Evolutionary conservation across 768 basidiomycete species (phyloP), one percentile per base, ranked within the genome.

Genomic region (Dictyophora rubrovolvata): DNA sequence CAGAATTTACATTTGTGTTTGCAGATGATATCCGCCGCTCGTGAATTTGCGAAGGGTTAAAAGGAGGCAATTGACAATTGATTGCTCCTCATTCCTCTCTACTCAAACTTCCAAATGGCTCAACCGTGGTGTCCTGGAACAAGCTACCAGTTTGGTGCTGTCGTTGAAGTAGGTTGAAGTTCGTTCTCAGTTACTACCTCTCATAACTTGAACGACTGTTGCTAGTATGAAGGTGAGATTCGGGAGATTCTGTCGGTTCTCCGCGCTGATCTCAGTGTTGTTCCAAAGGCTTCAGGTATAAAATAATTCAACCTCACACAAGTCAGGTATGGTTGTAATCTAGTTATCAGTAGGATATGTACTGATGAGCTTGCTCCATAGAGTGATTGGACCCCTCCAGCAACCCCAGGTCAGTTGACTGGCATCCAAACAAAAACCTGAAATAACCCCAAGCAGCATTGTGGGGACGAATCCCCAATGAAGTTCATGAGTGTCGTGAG

Each of bases 271-370:
- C 42, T n/a, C 11, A n/a, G 34, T 16, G 17, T 22, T 21, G 61
- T 35, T 49, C 48, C 33, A 22, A 63, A 84, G 85, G 80, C 46
- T 67, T 70, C 62, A 71, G 69, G 47, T 89, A 87, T 75, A 83
- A 81, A 70, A 84, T 84, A 70, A 80, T 88, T 63, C 86, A 87
- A 65, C 73, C 84, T 9, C 87, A 89, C 71, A 71, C 66, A 55
- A 86, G 87, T 33, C 84, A 87, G 77, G 86, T 81, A 62, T 57
- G 67, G 5, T 12, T 42, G 42, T 42, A n/a, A 14, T 42, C 61
- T n/a, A 16, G 47, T 4, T 4, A 16, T 47, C 14, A 35, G n/a
- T n/a, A 50, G 10, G 57, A 51, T 5, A 54, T 17, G 49, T 7
- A 36, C 42, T 51, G 9, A 47, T 23, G 20, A 20, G 58, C 37